Conservation (phyloP, 2,329 filamentous ascomycete genomes). For the Chaetomium olivaceum region DNA sequence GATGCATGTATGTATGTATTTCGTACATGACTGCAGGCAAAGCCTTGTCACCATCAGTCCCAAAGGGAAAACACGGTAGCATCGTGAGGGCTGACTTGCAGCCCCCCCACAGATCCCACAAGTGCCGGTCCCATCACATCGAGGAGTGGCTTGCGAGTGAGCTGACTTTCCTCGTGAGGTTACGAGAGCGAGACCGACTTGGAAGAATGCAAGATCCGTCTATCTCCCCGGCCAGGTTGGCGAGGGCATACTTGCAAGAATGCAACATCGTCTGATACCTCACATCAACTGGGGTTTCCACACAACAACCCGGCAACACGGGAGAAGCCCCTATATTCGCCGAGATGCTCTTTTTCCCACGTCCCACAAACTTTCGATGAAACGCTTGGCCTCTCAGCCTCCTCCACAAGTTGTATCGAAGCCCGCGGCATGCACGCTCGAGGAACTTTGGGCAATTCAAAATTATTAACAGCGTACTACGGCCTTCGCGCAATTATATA, state of each 20-base stretch:
- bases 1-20: background rate
- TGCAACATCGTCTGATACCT: no score
- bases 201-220: conserved; percentile 1
- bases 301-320: background rate
- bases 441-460: background rate
- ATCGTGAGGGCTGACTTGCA: conserved; percentile 9
- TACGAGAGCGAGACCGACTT: background rate
- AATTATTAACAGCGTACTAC: conserved; percentile 16
- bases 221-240: background rate
- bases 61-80: background rate
- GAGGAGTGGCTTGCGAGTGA: background rate
- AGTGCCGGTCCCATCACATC: background rate
- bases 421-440: background rate
- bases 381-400: background rate
- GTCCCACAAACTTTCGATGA: background rate
- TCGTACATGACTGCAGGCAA: background rate
- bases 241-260: background rate
- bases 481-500: conserved; percentile 21
- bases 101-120: background rate
- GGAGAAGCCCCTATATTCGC: background rate
- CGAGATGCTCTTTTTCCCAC: background rate
- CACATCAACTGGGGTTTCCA: background rate
- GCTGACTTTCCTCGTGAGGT: background rate
- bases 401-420: background rate
- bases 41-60: background rate